These are phyloP conservation scores for Blastobotrys ciferrii DNA, from an alignment of 1,139 yeast species.

Conservation along the genomic window DNA sequence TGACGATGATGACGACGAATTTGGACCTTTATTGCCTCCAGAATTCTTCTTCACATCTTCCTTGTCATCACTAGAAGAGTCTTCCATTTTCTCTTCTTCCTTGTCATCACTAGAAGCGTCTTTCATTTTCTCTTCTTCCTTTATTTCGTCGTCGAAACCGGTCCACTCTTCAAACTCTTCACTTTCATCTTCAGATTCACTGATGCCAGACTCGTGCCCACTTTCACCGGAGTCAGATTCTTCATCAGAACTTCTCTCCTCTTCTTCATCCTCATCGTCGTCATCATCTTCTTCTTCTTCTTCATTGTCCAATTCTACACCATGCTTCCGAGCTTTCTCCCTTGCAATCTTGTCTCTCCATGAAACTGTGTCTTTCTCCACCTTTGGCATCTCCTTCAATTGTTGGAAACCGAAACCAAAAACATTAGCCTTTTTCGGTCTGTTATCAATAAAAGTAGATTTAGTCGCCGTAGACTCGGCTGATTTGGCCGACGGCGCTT, in stretches of 20 bases:
- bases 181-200: conserved; percentile 17
- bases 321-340: conserved; percentile 41
- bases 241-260: conserved; percentile 11
- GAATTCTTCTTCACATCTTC: conserved; percentile 22
- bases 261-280: too few relatives aligned
- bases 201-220: conserved; percentile 8
- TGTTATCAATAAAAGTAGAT: conserved; percentile 66
- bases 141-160: conserved; percentile 22
- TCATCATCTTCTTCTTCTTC: conserved; percentile 11
- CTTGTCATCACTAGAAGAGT: conserved; percentile 26
- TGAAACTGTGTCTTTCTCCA: conserved; percentile 49
- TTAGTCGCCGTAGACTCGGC: conserved; percentile 23
- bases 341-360: conserved; percentile 57
- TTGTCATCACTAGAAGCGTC: conserved; percentile 15
- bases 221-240: neutral
- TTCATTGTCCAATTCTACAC: conserved; percentile 35
- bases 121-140: conserved; percentile 22
- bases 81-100: conserved; percentile 22
- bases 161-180: conserved; percentile 21
- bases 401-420: conserved; percentile 67
- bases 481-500: conserved; percentile 5
- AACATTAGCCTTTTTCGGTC: conserved; percentile 32
- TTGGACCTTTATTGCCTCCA: conserved; percentile 19
- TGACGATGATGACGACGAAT: conserved; percentile 9
- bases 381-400: conserved; percentile 46